A percentile compares a stretch with the other conserved stretches of the same genome.
Evolutionary conservation across 2,329 filamentous ascomycete species (phyloP).

Genomic region (Emergomyces pasteurianus): DNA sequence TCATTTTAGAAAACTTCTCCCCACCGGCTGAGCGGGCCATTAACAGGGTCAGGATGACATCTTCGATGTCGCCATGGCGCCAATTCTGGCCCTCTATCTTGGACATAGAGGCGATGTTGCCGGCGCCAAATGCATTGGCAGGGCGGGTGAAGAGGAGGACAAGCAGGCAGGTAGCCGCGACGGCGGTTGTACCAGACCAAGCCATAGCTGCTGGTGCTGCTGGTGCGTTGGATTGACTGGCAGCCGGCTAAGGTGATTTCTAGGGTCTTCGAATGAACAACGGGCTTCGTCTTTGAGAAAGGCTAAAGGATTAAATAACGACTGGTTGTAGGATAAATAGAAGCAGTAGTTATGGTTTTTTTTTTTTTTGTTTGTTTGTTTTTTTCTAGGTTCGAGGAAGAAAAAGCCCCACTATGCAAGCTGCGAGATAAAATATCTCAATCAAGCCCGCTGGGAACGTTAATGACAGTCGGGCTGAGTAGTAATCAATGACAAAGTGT

Average conservation of each 20-base stretch:
- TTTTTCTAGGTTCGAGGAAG: background rate
- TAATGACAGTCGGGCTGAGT: background rate
- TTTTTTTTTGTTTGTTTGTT: background rate
- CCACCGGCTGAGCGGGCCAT: constrained; percentile 51
- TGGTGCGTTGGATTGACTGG: background rate
- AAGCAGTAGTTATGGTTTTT: background rate
- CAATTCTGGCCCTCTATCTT: constrained; percentile 77
- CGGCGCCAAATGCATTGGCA: constrained; percentile 69
- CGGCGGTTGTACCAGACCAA: constrained; percentile 20
- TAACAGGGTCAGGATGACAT: constrained; percentile 64
- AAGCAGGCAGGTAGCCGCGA: constrained; percentile 36
- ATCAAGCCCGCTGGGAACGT: background rate
- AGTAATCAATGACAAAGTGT: background rate
- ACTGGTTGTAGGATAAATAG: background rate
- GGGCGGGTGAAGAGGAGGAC: constrained; percentile 57
- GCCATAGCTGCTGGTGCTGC: constrained; percentile 7
- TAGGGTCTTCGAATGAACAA: background rate
- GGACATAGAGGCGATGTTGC: constrained; percentile 73
- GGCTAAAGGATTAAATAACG: background rate
- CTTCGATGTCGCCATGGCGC: constrained; percentile 88
- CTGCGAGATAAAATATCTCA: background rate
- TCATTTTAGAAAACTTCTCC: constrained; percentile 81
- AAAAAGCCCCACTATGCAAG: background rate
- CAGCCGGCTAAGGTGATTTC: background rate
- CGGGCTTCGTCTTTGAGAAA: background rate